Evolutionary conservation across 2,329 filamentous ascomycete genomes (phyloP), one percentile per base, ranked within the genome.

Genomic region (Monosporascus sp.): DNA sequence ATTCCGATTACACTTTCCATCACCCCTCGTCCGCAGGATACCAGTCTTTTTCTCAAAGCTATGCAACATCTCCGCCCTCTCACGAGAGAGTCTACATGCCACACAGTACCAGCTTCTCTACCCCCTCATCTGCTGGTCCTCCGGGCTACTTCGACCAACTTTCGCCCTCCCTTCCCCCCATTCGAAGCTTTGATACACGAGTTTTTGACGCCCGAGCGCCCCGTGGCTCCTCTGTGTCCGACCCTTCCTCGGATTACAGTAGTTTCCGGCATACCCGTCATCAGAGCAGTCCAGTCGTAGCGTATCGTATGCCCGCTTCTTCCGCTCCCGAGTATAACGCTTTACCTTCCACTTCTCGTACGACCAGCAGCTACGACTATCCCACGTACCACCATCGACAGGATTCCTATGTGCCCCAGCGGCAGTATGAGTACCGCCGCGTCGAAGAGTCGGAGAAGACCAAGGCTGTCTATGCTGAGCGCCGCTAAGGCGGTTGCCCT

Each of bases 281-380:
- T 40, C 67, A 67, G 54, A 70, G 67, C 51, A 67, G 62, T 14
- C 66, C 67, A 4, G 56, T 54, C 31, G 51, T 51, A 9, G 49
- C 52, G 8, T 55, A 55, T 55, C 49, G 50, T 46, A 53, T 50
- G 48, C 54, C 50, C 2, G 52, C 55, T 2, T 24, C 51, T 9
- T 45, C 55, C 14, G 24, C 37, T 8, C n/a, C 28, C 15, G 55
- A 55, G n/a, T 50, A 60, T 45, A 53, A 54, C 18, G 5, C 40
- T 18, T 5, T 20, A 6, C n/a, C 52, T 53, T 47, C 38, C 51
- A 24, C 41, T 22, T 44, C 17, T 28, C 46, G 9, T 54, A 11
- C 52, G 43, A 22, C 20, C 52, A 24, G 26, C 38, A 11, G 18
- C 38, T 15, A 17, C 50, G 15, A 53, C 8, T 37, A 58, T 3